Base-by-base conservation (phyloP, 73 alveolate species). In the Tetrahymena elliotti region DNA sequence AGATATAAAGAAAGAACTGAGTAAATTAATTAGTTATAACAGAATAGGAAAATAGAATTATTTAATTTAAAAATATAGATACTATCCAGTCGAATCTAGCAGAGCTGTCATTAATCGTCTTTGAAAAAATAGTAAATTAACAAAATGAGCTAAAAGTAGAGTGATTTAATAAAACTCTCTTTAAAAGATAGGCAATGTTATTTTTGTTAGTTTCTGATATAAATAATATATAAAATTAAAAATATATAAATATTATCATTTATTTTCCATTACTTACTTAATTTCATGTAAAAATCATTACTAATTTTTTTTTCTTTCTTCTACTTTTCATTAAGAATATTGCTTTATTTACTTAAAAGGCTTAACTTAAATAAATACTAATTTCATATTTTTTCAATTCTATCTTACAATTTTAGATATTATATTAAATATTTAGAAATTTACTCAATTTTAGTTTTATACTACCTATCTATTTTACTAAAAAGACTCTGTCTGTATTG, bases 1-100 rank as follows among this genome's bases (percentile, higher is more conserved):
- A 94, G 54, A 92, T 52, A 68, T 4, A 53, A 88, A n/a, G 96
- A 94, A 52, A 94, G 96, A 92, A 94, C 93, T 8, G 95, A 94
- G 93, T 94, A 94, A 38, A 16, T 68, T 33, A 83, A 83, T 12
- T 10, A 34, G 6, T 83, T 93, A 11, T 83, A 52, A 36, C 18
- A 38, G 35, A 1, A 82, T 22, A 83, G n/a, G 10, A 11, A 27
- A 27, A 68, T 68, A 27, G 33, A 4, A 18, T 27, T 31, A 7
- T 68, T 2, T 68, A n/a, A 68, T 40, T 10, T 40, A 68, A 22
- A 68, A 24, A 24, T 68, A 24, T 68, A 68, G 88, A 24, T 68
- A 68, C 33, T 68, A 68, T 31, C 88, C 88, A 5, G 36, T 68
- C n/a, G 88, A 68, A 68, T 18, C 36, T 68, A 68, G 88, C 88